Evolutionary conservation across 129 eudicot species (phyloP), one percentile per base, ranked within the genome.

Genomic region (Pseudognaphalium luteoalbum): DNA sequence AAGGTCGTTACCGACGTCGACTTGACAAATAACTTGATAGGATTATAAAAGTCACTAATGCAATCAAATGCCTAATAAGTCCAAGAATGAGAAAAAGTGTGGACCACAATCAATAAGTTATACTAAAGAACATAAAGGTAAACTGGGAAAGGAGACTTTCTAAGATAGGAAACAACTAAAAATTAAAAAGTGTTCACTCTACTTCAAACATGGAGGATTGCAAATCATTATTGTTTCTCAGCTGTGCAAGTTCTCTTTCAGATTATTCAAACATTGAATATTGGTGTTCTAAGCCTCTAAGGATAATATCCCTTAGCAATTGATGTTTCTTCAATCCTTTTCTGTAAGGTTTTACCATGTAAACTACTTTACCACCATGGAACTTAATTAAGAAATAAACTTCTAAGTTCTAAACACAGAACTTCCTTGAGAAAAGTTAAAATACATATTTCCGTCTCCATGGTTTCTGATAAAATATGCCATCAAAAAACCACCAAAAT

Each of bases 351-450:
- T 50, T 70, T 25, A 29, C 62, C 39, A 22, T 71, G 28, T 50
- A 70, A 50, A 15, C 44, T 0, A 25, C 28, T 25, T 25, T 25
- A 54, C 15, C 7, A 37, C 10, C 77, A 73, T n/a, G n/a, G n/a
- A n/a, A 57, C 37, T 59, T 73, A 11, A 73, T 59, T 11, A 59
- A 35, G 37, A 37, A 32, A 59, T 35, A 4, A 72, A 57, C 67
- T 34, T 34, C 66, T 56, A 2, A 41, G 47, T 41, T 41, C 47
- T 41, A 72, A 21, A 22, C 56, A 72, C 21, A 21, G 34, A 59
- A 21, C 56, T 37, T 15, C 33, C 34, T 54, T 72, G 66, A 58
- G 6, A 59, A n/a, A 59, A 67, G 11, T 22, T 21, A 0, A 1
- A 3, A 20, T 41, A 72, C 54, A 17, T 37, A 39, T 73, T 35